These are phyloP conservation scores for Closterium sp. DNA, from an alignment of 139 green algal genomes.

Conservation along the genomic window DNA sequence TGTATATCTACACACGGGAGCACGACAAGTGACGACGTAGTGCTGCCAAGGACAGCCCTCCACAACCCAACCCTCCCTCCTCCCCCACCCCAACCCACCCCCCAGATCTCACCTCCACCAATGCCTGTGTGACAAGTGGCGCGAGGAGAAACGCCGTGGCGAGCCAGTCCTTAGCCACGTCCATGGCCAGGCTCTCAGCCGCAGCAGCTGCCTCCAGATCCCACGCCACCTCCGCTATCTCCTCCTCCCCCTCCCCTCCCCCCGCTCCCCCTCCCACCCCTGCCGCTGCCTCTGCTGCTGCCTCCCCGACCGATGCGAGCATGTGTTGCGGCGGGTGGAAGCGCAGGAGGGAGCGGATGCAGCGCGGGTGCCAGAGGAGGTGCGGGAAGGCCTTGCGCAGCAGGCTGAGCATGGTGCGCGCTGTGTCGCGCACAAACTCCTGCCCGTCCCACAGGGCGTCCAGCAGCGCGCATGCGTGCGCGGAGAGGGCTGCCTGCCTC, in stretches of 20 bases:
- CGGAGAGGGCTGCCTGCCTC: neutral
- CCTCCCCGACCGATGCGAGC: neutral
- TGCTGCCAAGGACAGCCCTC: neutral
- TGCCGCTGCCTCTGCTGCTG: neutral
- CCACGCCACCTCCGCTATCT: constrained; percentile 5
- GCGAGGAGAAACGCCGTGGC: constrained; percentile 22
- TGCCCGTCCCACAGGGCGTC: neutral
- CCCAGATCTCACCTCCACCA: constrained; percentile 33
- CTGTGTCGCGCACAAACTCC: constrained; percentile 16
- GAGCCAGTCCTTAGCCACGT: constrained; percentile 24
- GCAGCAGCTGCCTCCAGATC: neutral
- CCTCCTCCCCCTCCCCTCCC: neutral
- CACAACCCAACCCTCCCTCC: too few relatives aligned
- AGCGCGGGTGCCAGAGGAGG: constrained; percentile 37
- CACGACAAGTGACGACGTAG: neutral
- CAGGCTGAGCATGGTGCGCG: constrained; percentile 6
- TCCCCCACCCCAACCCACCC: neutral
- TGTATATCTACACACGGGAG: too few relatives aligned
- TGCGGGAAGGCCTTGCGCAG: constrained; percentile 31
- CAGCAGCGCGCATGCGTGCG: constrained; percentile 38
- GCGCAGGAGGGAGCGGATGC: constrained; percentile 16
- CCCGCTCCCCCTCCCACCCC: neutral
- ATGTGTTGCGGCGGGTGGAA: constrained; percentile 8
- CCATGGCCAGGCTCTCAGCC: neutral
- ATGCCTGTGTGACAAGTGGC: constrained; percentile 17